phyloP scores from a whole-genome alignment of 805 yeast species.

The Clavispora asparagi region DNA sequence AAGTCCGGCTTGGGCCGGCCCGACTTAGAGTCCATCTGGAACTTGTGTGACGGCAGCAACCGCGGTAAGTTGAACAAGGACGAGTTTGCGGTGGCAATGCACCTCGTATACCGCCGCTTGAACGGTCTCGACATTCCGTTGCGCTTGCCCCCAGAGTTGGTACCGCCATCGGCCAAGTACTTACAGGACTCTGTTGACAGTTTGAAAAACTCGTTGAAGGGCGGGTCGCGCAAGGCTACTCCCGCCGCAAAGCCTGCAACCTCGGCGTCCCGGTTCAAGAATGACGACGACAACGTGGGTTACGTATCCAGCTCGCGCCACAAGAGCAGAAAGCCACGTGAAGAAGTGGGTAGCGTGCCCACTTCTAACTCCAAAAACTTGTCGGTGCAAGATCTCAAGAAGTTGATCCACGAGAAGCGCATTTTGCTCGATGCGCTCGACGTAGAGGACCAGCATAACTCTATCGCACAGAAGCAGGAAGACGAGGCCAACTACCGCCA shows the following conservation, averaged over 20 bases:
- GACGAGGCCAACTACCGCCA: slow-evolving; percentile 43
- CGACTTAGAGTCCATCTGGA: slow-evolving; percentile 91
- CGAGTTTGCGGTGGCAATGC: slow-evolving; percentile 96
- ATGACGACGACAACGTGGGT: slow-evolving; percentile 64
- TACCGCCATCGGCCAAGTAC: slow-evolving; percentile 80
- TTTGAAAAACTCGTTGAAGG: slow-evolving; percentile 60
- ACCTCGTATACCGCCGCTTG: slow-evolving; percentile 82
- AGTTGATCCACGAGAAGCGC: slow-evolving; percentile 65
- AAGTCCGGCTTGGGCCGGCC: slow-evolving; percentile 84
- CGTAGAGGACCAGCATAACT: slow-evolving; percentile 51
- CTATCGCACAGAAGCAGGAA: slow-evolving; percentile 26
- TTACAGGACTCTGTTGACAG: slow-evolving; percentile 66
- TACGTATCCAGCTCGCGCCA: slow-evolving; percentile 69
- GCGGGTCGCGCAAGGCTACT: slow-evolving; percentile 21
- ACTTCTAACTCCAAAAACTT: slow-evolving; percentile 29
- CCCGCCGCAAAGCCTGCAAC: slow-evolving; percentile 18
- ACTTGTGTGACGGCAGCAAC: slow-evolving; percentile 74
- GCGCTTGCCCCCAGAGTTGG: slow-evolving; percentile 78
- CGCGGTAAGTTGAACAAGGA: slow-evolving; percentile 81
- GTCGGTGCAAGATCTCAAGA: slow-evolving; percentile 53
- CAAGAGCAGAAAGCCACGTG: slow-evolving; percentile 31
- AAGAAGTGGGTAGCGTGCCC: slow-evolving; percentile 11
- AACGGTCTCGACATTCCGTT: slow-evolving; percentile 85
- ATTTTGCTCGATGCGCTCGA: slow-evolving; percentile 67
- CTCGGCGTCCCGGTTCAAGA: slow-evolving; percentile 48